These are phyloP conservation scores for Phytophthora parvispora DNA, from an alignment of 352 stramenopile species.

Conservation along the genomic window DNA sequence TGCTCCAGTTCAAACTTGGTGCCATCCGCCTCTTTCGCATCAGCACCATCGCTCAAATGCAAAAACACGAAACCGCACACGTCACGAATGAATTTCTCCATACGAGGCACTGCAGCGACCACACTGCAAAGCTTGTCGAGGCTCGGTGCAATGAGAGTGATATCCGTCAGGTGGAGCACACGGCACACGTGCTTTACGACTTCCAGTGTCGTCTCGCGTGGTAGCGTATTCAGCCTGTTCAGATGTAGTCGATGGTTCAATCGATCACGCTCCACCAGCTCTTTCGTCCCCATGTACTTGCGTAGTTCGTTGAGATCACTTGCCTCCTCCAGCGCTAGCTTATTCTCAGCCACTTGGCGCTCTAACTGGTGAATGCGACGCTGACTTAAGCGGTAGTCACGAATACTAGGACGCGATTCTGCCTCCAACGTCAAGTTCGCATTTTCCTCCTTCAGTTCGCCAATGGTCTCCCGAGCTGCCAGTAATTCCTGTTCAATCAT, in stretches of 20 bases:
- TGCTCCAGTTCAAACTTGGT: conserved; percentile 70
- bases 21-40: conserved; percentile 26
- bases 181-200: conserved; percentile 89
- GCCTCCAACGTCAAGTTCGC: conserved; percentile 80
- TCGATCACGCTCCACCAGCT: conserved; percentile 82
- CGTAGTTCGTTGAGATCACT: conserved; percentile 83
- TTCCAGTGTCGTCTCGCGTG: conserved; percentile 80
- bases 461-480: conserved; percentile 64
- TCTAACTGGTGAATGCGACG: conserved; percentile 84
- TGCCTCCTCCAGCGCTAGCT: conserved; percentile 79
- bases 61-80: conserved; percentile 84
- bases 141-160: conserved; percentile 82
- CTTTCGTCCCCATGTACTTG: conserved; percentile 86
- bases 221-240: conserved; percentile 81
- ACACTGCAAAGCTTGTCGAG: conserved; percentile 87
- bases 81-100: conserved; percentile 92
- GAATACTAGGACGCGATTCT: conserved; percentile 85
- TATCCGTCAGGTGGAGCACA: conserved; percentile 84
- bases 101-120: conserved; percentile 79
- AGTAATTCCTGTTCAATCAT: conserved; percentile 83
- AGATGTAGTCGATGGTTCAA: conserved; percentile 84
- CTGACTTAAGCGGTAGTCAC: conserved; percentile 79
- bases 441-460: conserved; percentile 85
- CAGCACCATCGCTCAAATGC: conserved; percentile 36
- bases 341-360: conserved; percentile 75